Conservation (phyloP, 2,329 filamentous ascomycete genomes). For the Talaromyces sp. region DNA sequence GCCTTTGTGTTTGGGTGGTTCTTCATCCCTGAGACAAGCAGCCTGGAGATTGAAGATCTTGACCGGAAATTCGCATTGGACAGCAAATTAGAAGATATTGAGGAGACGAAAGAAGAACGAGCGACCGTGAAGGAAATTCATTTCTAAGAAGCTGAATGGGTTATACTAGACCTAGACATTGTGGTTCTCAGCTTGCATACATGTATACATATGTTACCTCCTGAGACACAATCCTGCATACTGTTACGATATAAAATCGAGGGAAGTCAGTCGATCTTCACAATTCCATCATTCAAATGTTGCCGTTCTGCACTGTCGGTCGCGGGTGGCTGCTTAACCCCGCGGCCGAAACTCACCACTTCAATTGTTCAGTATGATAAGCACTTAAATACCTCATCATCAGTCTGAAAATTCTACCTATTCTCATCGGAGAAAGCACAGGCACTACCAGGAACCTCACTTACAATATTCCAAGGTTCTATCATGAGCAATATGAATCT, state of each 20-base stretch:
- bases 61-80: conserved; percentile 6
- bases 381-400: too few relatives aligned
- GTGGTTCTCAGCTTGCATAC: neutral
- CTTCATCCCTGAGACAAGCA: conserved; percentile 13
- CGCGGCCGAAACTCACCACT: neutral
- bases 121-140: neutral
- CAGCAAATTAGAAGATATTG: neutral
- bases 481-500: neutral
- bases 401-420: too few relatives aligned
- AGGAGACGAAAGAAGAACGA: conserved; percentile 1
- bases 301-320: neutral
- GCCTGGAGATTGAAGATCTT: conserved; percentile 15
- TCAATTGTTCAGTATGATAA: neutral
- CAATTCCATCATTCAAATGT: neutral
- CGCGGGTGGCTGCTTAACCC: neutral
- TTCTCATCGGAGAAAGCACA: too few relatives aligned
- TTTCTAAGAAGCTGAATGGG: neutral
- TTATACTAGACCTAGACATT: too few relatives aligned
- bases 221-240: too few relatives aligned
- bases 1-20: conserved; percentile 16
- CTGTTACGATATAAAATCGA: too few relatives aligned
- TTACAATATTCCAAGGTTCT: too few relatives aligned
- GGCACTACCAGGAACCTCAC: neutral
- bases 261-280: too few relatives aligned
- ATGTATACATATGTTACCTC: neutral